Conservation (phyloP, 2,329 filamentous ascomycete species). For the Fusarium citri region DNA sequence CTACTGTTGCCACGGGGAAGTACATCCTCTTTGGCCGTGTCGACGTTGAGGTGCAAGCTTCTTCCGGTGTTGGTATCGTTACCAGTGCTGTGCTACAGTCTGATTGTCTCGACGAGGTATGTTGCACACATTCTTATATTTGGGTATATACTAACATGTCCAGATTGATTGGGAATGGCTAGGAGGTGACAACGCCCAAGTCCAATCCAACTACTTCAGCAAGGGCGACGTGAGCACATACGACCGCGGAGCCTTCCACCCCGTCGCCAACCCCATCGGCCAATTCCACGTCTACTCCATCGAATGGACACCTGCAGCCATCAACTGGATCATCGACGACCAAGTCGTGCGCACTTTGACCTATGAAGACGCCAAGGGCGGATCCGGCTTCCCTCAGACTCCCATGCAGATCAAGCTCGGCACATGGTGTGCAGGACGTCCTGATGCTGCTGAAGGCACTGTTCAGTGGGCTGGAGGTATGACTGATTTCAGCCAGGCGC, state of each 20-base stretch:
- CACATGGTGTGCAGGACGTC: slow-evolving; percentile 70
- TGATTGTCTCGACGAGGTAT: slow-evolving; percentile 73
- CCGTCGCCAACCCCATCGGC: slow-evolving; percentile 62
- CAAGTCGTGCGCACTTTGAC: slow-evolving; percentile 69
- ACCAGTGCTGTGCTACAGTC: slow-evolving; percentile 82
- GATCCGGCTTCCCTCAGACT: slow-evolving; percentile 74
- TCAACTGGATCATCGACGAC: slow-evolving; percentile 75
- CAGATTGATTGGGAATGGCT: slow-evolving; percentile 89
- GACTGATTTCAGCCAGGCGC: slow-evolving; percentile 57
- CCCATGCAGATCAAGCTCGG: slow-evolving; percentile 78
- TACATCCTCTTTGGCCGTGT: slow-evolving; percentile 89
- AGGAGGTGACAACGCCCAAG: slow-evolving; percentile 73
- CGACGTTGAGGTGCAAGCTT: slow-evolving; percentile 75
- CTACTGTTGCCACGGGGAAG: slow-evolving; percentile 75
- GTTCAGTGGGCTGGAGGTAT: slow-evolving; percentile 75
- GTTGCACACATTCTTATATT: accelerated
- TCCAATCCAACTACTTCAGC: slow-evolving; percentile 86
- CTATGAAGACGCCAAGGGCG: slow-evolving; percentile 68
- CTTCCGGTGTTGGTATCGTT: slow-evolving; percentile 79
- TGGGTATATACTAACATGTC: not conserved
- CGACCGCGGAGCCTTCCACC: slow-evolving; percentile 69
- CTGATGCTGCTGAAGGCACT: slow-evolving; percentile 73
- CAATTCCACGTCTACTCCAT: slow-evolving; percentile 73
- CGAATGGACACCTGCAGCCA: slow-evolving; percentile 72
- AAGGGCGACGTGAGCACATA: slow-evolving; percentile 75